Conservation (phyloP, 208 protist genomes). For the Leishmania guyanensis region DNA sequence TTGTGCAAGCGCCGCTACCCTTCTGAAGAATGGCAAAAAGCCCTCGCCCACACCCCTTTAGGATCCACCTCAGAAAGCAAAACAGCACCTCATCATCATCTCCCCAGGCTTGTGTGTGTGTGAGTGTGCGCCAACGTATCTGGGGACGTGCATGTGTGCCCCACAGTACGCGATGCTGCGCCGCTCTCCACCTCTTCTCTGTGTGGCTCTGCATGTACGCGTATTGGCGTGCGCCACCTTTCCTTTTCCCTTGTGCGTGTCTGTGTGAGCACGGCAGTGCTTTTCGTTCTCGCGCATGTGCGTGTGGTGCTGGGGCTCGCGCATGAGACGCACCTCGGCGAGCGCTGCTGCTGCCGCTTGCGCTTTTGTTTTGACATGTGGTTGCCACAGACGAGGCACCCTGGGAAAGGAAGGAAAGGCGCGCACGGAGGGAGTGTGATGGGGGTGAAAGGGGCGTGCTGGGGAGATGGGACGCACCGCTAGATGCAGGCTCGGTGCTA, state of each 20-base stretch:
- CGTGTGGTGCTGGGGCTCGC: background rate
- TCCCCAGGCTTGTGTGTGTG: background rate
- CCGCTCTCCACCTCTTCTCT: background rate
- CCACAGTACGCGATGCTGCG: background rate
- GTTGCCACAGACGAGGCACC: background rate
- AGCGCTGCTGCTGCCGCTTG: background rate
- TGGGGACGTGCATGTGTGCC: background rate
- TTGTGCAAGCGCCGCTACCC: background rate
- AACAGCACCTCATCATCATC: background rate
- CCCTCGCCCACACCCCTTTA: background rate
- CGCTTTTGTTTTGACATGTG: background rate
- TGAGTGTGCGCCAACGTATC: background rate
- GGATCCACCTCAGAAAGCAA: background rate
- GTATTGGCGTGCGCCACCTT: background rate
- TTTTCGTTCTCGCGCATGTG: background rate
- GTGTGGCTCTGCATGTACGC: background rate
- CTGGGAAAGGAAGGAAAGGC: background rate
- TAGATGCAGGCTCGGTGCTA: background rate
- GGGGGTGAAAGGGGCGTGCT: background rate
- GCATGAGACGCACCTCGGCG: background rate
- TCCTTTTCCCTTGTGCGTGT: background rate
- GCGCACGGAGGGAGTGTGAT: background rate
- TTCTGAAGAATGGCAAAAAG: background rate
- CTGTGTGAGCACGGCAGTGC: background rate
- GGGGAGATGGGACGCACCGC: background rate